Conservation (phyloP, 768 basidiomycete genomes). For the Suillus paluster region DNA sequence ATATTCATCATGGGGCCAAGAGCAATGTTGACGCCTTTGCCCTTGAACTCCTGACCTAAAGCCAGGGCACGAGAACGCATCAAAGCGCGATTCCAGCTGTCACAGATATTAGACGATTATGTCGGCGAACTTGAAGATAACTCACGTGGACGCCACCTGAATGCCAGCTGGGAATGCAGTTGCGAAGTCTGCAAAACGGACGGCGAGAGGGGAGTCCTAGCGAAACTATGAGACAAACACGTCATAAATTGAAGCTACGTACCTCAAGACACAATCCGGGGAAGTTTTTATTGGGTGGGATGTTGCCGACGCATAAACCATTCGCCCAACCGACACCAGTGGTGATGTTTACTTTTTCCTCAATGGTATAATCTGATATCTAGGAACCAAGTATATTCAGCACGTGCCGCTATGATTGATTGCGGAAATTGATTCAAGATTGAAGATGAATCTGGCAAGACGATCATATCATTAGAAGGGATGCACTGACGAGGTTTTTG, state of each 20-base stretch:
- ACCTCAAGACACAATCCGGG: conserved; percentile 71
- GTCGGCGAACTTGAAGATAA: conserved; percentile 25
- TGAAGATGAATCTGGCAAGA: neutral
- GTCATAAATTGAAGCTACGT: conserved; percentile 3
- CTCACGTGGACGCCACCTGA: conserved; percentile 54
- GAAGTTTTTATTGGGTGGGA: conserved; percentile 46
- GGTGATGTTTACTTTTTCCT: conserved; percentile 30
- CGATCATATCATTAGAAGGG: neutral
- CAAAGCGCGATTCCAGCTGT: conserved; percentile 61
- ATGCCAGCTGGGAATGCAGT: conserved; percentile 62
- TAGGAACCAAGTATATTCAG: conserved; percentile 15
- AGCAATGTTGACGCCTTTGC: conserved; percentile 60
- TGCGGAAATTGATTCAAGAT: neutral
- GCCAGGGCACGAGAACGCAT: conserved; percentile 67
- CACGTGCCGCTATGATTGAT: neutral
- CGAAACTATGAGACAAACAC: neutral
- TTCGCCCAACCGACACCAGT: conserved; percentile 30
- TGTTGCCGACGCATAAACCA: conserved; percentile 70
- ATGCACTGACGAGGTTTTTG: conserved; percentile 45
- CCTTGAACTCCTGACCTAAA: conserved; percentile 69
- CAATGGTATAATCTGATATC: conserved; percentile 42
- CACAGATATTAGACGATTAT: conserved; percentile 21
- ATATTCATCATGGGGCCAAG: conserved; percentile 77
- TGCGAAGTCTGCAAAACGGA: conserved; percentile 44
- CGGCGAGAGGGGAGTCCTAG: conserved; percentile 41